Conservation (phyloP, 202 grass and related monocot genomes). For the Schoenoplectus triqueter region DNA sequence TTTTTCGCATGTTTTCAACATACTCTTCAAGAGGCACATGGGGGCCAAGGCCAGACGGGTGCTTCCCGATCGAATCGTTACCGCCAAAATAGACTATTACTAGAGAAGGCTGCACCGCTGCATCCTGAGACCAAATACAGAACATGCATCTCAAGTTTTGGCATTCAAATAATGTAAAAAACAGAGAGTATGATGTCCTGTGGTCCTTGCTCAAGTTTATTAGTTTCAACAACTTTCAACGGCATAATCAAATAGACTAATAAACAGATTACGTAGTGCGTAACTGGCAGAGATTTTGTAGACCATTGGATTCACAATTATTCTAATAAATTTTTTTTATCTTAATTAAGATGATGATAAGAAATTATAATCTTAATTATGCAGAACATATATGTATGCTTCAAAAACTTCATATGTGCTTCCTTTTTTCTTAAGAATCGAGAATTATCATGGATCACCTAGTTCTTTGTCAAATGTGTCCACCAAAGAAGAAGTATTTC, state of each 20-base stretch:
- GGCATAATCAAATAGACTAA: not conserved
- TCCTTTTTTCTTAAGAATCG: too few species aligned
- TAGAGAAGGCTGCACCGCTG: conserved; percentile 11
- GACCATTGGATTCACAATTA: not conserved
- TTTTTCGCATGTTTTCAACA: conserved; percentile 70
- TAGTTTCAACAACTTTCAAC: too few species aligned
- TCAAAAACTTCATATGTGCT: too few species aligned
- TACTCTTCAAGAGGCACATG: conserved; percentile 89
- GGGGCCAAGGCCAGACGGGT: conserved; percentile 59
- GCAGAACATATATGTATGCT: not conserved
- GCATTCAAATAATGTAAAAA: not conserved
- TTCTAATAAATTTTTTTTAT: not conserved
- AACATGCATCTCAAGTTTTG: not conserved
- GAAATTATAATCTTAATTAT: not conserved
- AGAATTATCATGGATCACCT: too few species aligned
- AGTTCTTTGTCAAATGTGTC: too few species aligned
- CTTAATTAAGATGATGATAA: not conserved
- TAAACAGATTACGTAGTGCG: not conserved
- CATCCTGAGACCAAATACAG: not conserved
- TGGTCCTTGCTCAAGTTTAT: not conserved
- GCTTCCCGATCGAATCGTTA: not conserved
- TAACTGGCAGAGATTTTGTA: too few species aligned
- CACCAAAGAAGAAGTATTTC: too few species aligned
- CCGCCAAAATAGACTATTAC: conserved; percentile 31
- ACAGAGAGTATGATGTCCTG: not conserved